Percentiles rank a stretch among this genome's conserved stretches.
phyloP scores from a whole-genome alignment of 1,284 basidiomycete genomes.

The Ganoderma multipileum region DNA sequence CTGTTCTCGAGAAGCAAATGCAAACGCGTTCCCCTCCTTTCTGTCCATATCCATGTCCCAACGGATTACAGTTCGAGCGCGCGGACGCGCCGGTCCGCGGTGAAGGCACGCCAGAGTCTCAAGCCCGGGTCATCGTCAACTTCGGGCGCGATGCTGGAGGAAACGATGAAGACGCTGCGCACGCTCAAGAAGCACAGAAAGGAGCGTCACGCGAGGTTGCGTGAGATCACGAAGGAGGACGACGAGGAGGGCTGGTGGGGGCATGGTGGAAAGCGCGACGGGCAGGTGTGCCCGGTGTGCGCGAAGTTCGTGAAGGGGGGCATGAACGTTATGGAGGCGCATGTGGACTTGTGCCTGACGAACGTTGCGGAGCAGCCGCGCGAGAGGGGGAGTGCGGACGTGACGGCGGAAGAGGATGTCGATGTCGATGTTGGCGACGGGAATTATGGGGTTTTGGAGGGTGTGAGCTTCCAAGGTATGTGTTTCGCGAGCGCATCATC shows the following conservation, averaged over 20 bases:
- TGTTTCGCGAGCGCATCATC: background rate
- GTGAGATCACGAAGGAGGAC: constrained; percentile 67
- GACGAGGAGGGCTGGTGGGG: constrained; percentile 49
- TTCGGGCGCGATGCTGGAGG: constrained; percentile 45
- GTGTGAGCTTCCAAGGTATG: constrained; percentile 48
- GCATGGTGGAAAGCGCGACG: constrained; percentile 43
- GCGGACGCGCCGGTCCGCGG: constrained; percentile 61
- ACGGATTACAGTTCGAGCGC: constrained; percentile 29
- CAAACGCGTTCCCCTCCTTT: background rate
- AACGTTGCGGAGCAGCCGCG: no score
- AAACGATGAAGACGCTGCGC: constrained; percentile 60
- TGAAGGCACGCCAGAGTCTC: constrained; percentile 66
- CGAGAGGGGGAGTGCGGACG: constrained; percentile 41
- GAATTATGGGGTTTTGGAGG: constrained; percentile 41
- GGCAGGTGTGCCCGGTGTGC: constrained; percentile 73
- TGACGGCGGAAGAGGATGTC: constrained; percentile 39
- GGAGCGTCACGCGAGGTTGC: constrained; percentile 64
- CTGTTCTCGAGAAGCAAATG: background rate
- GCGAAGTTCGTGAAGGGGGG: constrained; percentile 62
- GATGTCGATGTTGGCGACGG: constrained; percentile 39
- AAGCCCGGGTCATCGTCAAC: constrained; percentile 39
- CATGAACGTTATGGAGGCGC: constrained; percentile 73
- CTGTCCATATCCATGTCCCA: background rate
- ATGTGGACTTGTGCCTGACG: constrained; percentile 77
- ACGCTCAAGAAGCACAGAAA: constrained; percentile 69